Evolutionary conservation across 2,329 filamentous ascomycete species (phyloP).

Genomic region (Ophiosphaerella herpotricha): DNA sequence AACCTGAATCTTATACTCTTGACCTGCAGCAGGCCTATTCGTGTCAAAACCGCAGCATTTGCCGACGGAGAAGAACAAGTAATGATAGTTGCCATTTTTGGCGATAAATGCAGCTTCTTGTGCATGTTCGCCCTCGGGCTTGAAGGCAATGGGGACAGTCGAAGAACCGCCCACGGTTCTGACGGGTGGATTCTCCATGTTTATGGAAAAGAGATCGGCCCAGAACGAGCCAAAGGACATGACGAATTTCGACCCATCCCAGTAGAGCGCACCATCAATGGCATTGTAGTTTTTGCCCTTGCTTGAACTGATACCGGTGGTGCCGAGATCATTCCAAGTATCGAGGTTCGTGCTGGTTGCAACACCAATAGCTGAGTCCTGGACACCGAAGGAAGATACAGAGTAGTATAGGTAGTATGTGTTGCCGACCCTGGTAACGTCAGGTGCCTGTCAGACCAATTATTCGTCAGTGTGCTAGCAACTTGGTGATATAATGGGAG

Average conservation of each 20-base stretch:
- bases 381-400: constrained; percentile 65
- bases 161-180: constrained; percentile 38
- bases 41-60: constrained; percentile 65
- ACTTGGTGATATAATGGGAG: not conserved
- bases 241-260: constrained; percentile 51
- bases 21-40: constrained; percentile 56
- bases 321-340: constrained; percentile 64
- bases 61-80: constrained; percentile 66
- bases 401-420: constrained; percentile 70
- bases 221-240: constrained; percentile 73
- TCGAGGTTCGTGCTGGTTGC: constrained; percentile 57
- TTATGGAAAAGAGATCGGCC: constrained; percentile 65
- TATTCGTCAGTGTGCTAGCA: not conserved
- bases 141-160: constrained; percentile 58
- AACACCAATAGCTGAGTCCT: constrained; percentile 65
- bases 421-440: constrained; percentile 61
- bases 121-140: constrained; percentile 56
- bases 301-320: constrained; percentile 54
- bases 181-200: constrained; percentile 49
- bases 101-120: constrained; percentile 64
- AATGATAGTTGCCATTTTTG: constrained; percentile 62
- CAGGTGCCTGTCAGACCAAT: constrained; percentile 60
- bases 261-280: constrained; percentile 58
- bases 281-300: constrained; percentile 52
- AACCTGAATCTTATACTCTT: constrained; percentile 70